Evolutionary conservation across 2,329 filamentous ascomycete species (phyloP).

Genomic region (Fusarium lyarnte): DNA sequence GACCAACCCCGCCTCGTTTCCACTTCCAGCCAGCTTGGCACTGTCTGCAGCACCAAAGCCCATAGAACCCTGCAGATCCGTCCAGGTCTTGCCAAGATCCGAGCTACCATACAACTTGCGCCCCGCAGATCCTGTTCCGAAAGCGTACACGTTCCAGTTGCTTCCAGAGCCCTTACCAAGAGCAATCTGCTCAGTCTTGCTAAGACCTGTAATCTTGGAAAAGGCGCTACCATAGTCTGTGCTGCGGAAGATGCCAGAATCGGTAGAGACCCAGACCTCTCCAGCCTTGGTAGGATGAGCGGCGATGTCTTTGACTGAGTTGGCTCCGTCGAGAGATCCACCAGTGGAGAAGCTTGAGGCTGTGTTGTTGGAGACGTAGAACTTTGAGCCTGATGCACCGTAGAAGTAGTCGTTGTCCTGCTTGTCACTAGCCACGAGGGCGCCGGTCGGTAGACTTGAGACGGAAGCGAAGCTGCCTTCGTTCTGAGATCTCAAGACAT

Average conservation of each 20-base stretch:
- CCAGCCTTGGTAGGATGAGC: conserved; percentile 66
- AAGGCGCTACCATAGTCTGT: conserved; percentile 62
- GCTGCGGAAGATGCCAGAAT: conserved; percentile 63
- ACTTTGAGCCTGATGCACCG: conserved; percentile 54
- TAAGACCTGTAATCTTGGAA: conserved; percentile 50
- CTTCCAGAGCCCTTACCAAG: conserved; percentile 53
- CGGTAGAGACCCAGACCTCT: conserved; percentile 67
- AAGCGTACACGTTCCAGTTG: conserved; percentile 59
- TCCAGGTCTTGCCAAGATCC: conserved; percentile 56
- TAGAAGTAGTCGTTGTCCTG: conserved; percentile 63
- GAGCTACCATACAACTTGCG: conserved; percentile 57
- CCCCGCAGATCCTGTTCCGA: conserved; percentile 55
- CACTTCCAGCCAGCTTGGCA: conserved; percentile 55
- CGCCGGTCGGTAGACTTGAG: conserved; percentile 54
- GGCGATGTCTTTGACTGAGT: conserved; percentile 63
- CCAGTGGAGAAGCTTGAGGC: conserved; percentile 56
- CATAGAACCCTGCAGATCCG: conserved; percentile 55
- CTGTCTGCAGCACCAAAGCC: conserved; percentile 57
- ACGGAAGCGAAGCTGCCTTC: conserved; percentile 56
- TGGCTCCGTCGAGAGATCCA: conserved; percentile 51
- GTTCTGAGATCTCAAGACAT: conserved; percentile 55
- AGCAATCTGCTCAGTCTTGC: conserved; percentile 54
- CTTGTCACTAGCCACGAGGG: conserved; percentile 65
- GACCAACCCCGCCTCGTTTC: conserved; percentile 56
- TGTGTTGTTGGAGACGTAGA: conserved; percentile 62